Evolutionary conservation across 805 yeast genomes (phyloP), one percentile per base, ranked within the genome.

Genomic region (Nematodospora valgi): DNA sequence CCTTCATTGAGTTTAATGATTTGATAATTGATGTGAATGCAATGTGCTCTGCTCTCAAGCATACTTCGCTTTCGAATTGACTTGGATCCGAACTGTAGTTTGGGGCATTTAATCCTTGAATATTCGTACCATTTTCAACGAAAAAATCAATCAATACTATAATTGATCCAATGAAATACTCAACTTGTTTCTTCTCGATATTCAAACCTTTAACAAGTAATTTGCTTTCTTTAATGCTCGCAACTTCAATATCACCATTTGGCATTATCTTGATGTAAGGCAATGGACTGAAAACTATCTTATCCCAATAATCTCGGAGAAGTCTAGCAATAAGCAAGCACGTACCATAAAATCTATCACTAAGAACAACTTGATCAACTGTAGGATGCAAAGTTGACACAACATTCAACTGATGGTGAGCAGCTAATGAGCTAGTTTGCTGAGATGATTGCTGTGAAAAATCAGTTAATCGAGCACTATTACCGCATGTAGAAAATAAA

Each of bases 321-420:
- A 89, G 58, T 46, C 98, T 74, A 1, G 96, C 74, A 21, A 88
- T 67, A 39, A 88, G 74, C 17, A 87, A 70, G 10, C 91, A 81
- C 12, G 86, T 76, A 30, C 96, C 98, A 55, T 86, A 89, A 49
- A 89, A 88, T 46, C 96, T 70, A 47, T 95, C 95, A 59, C 96
- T 86, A 41, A 93, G 71, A 20, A 85, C 78, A n/a, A 91, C 95
- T 54, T 80, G 82, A 44, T 81, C 85, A 32, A 82, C 70, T 23
- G 74, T 50, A 32, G 49, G 74, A 54, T 46, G 72, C 33, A 49
- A 24, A 38, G 43, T 25, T 22, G 15, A 34, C 14, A 35, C 47
- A 27, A 39, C 27, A 16, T 48, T 57, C 31, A 39, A 52, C 12
- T 44, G 41, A 28, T 38, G 43, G 16, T 37, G 39, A 18, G 37